phyloP scores from a whole-genome alignment of 345 rosid species.

The Eucalyptus pauciflora region DNA sequence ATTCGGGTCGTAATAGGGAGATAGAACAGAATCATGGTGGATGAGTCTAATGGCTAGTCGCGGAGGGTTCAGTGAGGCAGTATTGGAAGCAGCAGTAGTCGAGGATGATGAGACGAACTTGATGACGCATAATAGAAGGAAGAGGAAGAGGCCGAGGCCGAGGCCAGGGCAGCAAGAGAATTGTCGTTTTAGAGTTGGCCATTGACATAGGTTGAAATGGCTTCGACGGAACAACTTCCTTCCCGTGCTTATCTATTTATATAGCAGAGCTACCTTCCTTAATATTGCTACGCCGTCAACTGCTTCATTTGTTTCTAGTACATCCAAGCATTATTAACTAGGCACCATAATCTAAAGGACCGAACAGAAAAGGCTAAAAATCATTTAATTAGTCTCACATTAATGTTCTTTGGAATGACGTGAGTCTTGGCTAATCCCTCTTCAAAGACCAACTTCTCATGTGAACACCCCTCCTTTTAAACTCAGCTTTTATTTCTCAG shows the following conservation, averaged over 20 bases:
- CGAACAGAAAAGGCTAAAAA: background rate
- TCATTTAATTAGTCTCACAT: background rate
- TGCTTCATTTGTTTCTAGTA: background rate
- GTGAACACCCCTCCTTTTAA: background rate
- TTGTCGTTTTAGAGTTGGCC: background rate
- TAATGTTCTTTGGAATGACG: background rate
- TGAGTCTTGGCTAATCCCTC: background rate
- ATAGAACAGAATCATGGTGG: background rate
- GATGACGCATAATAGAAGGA: background rate
- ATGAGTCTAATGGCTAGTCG: background rate
- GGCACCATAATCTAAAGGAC: background rate
- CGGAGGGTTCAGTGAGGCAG: background rate
- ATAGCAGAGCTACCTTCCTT: background rate
- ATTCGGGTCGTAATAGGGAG: background rate
- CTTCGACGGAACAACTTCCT: background rate
- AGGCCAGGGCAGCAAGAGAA: background rate
- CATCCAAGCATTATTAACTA: background rate
- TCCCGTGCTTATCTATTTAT: background rate
- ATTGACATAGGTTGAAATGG: background rate
- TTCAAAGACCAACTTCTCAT: background rate
- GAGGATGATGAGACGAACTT: background rate
- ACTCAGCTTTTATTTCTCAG: background rate
- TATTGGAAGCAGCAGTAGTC: background rate
- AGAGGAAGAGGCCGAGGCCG: background rate
- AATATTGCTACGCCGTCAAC: background rate